Conservation (phyloP, 345 rosid species). For the Eucalyptus shirleyi region DNA sequence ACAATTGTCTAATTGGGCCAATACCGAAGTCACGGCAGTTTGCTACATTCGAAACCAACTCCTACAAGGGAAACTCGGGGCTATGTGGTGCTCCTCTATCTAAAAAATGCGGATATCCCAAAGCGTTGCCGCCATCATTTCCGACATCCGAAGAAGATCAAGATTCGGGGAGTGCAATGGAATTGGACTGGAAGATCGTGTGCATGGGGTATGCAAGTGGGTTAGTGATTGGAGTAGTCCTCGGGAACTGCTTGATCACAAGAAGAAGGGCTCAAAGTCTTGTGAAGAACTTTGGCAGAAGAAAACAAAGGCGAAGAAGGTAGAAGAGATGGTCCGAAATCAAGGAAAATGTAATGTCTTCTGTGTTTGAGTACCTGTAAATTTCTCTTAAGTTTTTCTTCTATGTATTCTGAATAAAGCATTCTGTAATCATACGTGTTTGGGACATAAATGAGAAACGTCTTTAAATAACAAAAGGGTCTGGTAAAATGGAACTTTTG, state of each 20-base stretch:
- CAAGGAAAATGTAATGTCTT: neutral
- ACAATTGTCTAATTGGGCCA: neutral
- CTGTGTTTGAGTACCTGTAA: neutral
- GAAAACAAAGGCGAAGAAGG: neutral
- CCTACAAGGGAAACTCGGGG: neutral
- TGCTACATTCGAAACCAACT: neutral
- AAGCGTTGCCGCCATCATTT: neutral
- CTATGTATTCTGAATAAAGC: neutral
- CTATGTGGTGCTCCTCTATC: neutral
- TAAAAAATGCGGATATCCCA: neutral
- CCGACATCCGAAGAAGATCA: neutral
- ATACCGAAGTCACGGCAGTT: neutral
- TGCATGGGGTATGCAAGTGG: neutral
- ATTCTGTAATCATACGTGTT: neutral
- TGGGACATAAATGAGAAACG: neutral
- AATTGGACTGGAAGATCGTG: neutral
- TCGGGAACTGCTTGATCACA: neutral
- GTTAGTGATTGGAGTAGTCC: neutral
- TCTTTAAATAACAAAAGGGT: neutral
- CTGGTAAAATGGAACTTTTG: neutral
- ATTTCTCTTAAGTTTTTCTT: neutral
- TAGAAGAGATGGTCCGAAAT: neutral
- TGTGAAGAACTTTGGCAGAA: neutral
- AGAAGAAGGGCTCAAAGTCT: neutral
- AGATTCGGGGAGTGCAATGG: neutral